Evolutionary conservation across 2,329 filamentous ascomycete species (phyloP), one percentile per base, ranked within the genome.

Genomic region (Sporothrix inflata): DNA sequence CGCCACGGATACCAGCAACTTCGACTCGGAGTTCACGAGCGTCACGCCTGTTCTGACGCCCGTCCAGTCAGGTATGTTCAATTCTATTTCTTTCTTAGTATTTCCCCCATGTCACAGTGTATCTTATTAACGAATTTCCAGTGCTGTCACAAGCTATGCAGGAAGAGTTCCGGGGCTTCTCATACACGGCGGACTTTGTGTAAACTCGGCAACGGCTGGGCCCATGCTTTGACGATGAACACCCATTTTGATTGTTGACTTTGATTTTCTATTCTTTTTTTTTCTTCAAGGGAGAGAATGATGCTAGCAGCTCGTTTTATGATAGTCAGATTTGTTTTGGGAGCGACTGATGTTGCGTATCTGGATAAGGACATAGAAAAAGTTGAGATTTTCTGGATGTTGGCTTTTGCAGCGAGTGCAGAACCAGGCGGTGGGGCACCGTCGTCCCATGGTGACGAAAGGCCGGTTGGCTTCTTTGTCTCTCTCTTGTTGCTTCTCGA

Each of bases 141-240:
- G 96, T 99, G 60, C 88, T 99, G 75, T 97, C 95, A 38, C 96
- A 98, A 85, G 94, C 94, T 57, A 98, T 98, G 94, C 96, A 99
- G 84, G 96, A 99, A 85, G 94, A 99, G 82, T 99, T 99, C 91
- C 90, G 96, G 73, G 96, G 96, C 76, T 99, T 99, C 85, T 98
- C 95, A 34, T 99, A 99, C 83, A 96, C 93, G 69, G 93, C 93
- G 74, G 94, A 97, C 82, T 97, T 97, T 83, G 91, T 92, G 74
- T 94, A 85, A 80, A 49, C 51, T 42, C 38, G 21, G 24, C 9
- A 3, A 30, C 7, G 8, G 40, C 11, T 16, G 30, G 30, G 6
- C 30, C n/a, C n/a, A 16, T 16, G 14, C 14, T n/a, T 27, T n/a
- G 65, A 40, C 4, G 47, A 40, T 19, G 14, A 14, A 47, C 45